Percentiles rank a stretch among this genome's conserved stretches.
Conservation (phyloP, 2,329 filamentous ascomycete species). For the Stromatinia cepivora region DNA sequence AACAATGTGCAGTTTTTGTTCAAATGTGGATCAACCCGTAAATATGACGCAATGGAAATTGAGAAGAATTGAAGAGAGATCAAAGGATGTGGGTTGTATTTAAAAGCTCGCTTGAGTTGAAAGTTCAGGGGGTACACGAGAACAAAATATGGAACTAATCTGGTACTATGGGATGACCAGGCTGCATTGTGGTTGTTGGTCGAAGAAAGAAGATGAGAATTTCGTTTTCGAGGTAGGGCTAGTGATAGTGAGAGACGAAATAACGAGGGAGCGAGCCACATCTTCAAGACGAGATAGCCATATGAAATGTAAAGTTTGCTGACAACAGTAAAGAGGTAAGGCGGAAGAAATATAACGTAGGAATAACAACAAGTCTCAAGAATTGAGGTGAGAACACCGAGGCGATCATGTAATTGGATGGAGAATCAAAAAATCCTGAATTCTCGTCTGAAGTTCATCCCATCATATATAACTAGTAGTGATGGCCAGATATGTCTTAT, state of each 20-base stretch:
- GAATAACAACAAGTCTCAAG: neutral
- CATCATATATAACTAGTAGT: neutral
- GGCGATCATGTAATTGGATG: neutral
- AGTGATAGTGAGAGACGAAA: neutral
- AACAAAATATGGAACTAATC: accelerated
- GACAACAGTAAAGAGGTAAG: neutral
- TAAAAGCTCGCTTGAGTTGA: neutral
- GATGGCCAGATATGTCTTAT: neutral
- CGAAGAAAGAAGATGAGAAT: neutral
- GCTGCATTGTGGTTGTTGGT: neutral
- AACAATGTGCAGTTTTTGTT: neutral
- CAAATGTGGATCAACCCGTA: accelerated
- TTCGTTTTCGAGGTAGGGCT: neutral
- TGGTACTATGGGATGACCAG: neutral
- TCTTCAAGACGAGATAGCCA: neutral
- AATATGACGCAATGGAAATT: neutral
- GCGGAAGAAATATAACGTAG: neutral
- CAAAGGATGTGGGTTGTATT: neutral
- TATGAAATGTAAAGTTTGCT: neutral
- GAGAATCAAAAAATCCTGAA: neutral
- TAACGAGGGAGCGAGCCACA: neutral
- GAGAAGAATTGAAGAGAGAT: neutral
- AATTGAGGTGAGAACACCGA: neutral
- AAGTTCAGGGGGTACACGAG: neutral
- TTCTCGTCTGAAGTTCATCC: conserved; percentile 5